Base-by-base conservation (phyloP, 108 stramenopile genomes). In the Nitzschia inconspicua region DNA sequence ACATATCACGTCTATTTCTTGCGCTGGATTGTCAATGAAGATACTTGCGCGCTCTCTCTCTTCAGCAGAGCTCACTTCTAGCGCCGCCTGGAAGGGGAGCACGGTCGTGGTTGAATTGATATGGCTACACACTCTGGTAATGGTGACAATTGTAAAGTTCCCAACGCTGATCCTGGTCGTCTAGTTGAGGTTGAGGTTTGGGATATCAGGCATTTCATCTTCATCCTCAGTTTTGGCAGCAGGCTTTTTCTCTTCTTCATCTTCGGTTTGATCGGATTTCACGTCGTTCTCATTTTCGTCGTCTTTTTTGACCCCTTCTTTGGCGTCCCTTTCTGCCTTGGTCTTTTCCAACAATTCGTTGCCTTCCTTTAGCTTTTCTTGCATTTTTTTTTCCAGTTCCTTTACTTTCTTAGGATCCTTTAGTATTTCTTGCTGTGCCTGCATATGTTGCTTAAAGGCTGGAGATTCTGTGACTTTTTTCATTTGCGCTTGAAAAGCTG, bases 401-500 rank as follows among this genome's bases (percentile, higher is more conserved):
- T 82, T 82, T 37, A 79, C 68, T 68, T 91, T 87, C 20, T 76
- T 60, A 31, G 84, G 75, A 66, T 91, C 89, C 54, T 81, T 72
- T 84, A 91, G 67, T 19, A 61, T 54, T 67, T 91, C 75, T 26
- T 85, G 60, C 10, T 86, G 80, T 42, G 67, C 53, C 37, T 58
- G 27, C 75, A 91, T 91, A 50, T 75, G 70, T 29, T 71, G 35
- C 47, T 91, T 80, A 58, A 91, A 88, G 29, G 54, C 62, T 23
- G 71, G 64, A 14, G 74, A 67, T 61, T 83, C 73, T 42, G 79
- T 86, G 46, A 86, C 66, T 57, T 84, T 83, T 58, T 85, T 85
- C 90, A 92, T 92, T 44, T 86, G 80, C 44, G 70, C 81, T 50
- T 92, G 85, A 47, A 88, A 88, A 25, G 66, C 76, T n/a, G 87